These are phyloP conservation scores for Haematococcus lacustris DNA, from an alignment of 139 green algal species.

Conservation along the genomic window DNA sequence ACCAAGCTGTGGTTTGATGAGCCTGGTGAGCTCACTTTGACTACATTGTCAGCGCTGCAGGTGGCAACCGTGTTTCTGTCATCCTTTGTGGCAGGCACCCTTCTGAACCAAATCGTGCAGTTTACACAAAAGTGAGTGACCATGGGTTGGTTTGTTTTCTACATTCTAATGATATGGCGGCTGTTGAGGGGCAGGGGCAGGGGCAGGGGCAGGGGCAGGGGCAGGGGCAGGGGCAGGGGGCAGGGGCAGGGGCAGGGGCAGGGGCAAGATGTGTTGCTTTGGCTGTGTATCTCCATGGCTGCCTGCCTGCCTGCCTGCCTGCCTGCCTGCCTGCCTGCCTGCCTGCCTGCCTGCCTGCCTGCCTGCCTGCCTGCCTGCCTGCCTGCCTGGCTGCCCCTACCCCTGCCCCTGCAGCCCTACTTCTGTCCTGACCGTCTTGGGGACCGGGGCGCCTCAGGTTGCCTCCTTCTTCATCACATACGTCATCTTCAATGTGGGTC, in stretches of 20 bases:
- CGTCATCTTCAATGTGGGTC: conserved; percentile 42
- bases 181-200: too few relatives aligned
- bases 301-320: background rate
- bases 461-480: conserved; percentile 71
- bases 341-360: background rate
- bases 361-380: conserved; percentile 26
- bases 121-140: conserved; percentile 22
- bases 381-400: conserved; percentile 27
- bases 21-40: background rate
- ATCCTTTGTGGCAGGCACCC: conserved; percentile 51
- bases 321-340: background rate
- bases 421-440: conserved; percentile 48
- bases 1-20: background rate
- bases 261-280: too few relatives aligned
- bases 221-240: background rate
- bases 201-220: too few relatives aligned
- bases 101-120: conserved; percentile 45
- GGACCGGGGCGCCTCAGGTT: conserved; percentile 53
- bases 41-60: conserved; percentile 37
- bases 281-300: conserved; percentile 15
- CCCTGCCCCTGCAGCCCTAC: conserved; percentile 24
- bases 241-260: too few relatives aligned
- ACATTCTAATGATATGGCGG: conserved; percentile 5
- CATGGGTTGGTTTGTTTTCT: conserved; percentile 31
- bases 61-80: conserved; percentile 64